Percentiles rank a stretch among this genome's conserved stretches.
Evolutionary conservation across 1,139 yeast genomes (phyloP).

Genomic region (Geotrichum reessii): DNA sequence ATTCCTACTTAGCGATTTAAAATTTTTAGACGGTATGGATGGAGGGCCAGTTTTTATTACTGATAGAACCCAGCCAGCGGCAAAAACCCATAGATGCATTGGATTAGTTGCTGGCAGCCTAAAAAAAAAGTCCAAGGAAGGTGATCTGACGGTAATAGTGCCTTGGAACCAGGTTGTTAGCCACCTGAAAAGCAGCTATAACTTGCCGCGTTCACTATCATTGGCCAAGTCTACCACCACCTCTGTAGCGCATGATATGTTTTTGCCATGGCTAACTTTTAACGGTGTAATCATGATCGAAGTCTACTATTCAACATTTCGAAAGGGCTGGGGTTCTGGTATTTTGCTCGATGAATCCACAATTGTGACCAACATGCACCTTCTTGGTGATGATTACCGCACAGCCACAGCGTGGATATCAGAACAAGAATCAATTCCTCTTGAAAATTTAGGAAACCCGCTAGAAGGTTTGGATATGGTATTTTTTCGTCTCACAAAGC

Average conservation of each 20-base stretch:
- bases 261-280: slow-evolving; percentile 18
- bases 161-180: slow-evolving; percentile 41
- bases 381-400: slow-evolving; percentile 30
- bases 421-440: slow-evolving; percentile 18
- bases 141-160: slow-evolving; percentile 48
- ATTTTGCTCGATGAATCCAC: slow-evolving; percentile 35
- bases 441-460: slow-evolving; percentile 31
- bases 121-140: slow-evolving; percentile 53
- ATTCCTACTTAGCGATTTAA: slow-evolving; percentile 47
- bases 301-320: slow-evolving; percentile 23
- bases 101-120: slow-evolving; percentile 55
- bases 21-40: slow-evolving; percentile 59
- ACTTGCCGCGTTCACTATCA: neutral
- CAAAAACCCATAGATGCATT: slow-evolving; percentile 23
- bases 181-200: neutral
- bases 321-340: slow-evolving; percentile 44
- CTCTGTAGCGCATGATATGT: neutral
- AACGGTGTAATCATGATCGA: slow-evolving; percentile 25
- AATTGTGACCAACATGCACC: slow-evolving; percentile 46
- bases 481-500: slow-evolving; percentile 27
- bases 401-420: slow-evolving; percentile 30
- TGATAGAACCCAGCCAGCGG: slow-evolving; percentile 5
- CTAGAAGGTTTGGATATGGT: slow-evolving; percentile 37
- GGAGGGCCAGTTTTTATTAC: slow-evolving; percentile 47
- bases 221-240: neutral